A percentile compares a stretch with the other conserved stretches of the same genome.
phyloP scores from a whole-genome alignment of 257 asterid genomes.

The Jaltomata sinuosa region DNA sequence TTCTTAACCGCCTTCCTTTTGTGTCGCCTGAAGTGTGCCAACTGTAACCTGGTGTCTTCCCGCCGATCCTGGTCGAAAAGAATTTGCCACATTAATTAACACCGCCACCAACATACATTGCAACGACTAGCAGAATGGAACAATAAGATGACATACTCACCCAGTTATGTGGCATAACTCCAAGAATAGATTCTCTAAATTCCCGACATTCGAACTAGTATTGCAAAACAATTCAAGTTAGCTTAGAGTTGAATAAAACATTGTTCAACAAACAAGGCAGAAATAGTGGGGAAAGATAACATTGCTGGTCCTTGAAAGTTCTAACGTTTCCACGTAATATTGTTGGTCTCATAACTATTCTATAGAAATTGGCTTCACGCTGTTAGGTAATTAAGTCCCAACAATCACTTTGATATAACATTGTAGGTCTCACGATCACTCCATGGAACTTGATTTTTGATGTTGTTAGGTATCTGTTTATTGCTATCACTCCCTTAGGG shows the following conservation, averaged over 20 bases:
- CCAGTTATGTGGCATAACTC: conserved; percentile 97
- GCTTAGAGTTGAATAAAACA: not conserved
- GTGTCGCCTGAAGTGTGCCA: conserved; percentile 85
- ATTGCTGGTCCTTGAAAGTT: not conserved
- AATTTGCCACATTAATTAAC: not conserved
- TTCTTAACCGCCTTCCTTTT: conserved; percentile 82
- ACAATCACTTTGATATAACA: not conserved
- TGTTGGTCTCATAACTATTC: not conserved
- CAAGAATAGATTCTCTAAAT: conserved; percentile 92
- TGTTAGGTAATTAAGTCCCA: not conserved
- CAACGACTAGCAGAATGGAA: not conserved
- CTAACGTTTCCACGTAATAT: not conserved
- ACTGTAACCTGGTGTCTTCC: conserved; percentile 73
- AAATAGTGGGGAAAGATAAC: not conserved
- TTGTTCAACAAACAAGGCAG: not conserved
- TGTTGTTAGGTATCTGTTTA: not conserved
- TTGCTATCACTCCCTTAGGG: not conserved
- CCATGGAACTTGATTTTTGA: not conserved
- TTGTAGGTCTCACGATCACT: not conserved
- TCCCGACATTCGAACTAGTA: conserved; percentile 94
- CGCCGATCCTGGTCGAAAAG: conserved; percentile 71
- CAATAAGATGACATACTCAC: conserved; percentile 32
- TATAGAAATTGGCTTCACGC: not conserved
- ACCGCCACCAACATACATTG: not conserved
- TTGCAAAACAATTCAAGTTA: conserved; percentile 7